phyloP scores from a whole-genome alignment of 2,329 filamentous ascomycete species.

The Paecilomyces fulvus region DNA sequence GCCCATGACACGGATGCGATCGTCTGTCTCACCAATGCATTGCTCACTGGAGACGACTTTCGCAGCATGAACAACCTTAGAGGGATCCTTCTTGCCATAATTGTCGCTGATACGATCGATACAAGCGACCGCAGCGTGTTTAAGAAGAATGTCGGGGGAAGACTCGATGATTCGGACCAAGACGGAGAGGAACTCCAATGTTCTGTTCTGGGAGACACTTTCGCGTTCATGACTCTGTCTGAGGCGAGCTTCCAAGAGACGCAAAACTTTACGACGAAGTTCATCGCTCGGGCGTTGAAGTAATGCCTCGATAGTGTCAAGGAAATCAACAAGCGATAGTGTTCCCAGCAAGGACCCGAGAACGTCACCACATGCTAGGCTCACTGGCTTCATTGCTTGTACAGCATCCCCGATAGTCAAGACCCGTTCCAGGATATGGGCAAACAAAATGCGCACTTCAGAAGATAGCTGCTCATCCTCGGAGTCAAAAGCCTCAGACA shows the following conservation, averaged over 20 bases:
- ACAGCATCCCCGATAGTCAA: constrained; percentile 54
- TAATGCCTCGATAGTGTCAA: constrained; percentile 76
- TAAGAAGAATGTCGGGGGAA: constrained; percentile 64
- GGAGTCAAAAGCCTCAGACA: constrained; percentile 27
- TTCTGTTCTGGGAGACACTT: constrained; percentile 55
- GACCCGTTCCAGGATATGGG: constrained; percentile 57
- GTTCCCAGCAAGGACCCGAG: constrained; percentile 75
- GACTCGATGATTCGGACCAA: constrained; percentile 68
- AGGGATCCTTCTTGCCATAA: constrained; percentile 84
- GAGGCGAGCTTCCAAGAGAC: constrained; percentile 71
- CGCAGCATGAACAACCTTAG: constrained; percentile 66
- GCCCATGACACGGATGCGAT: constrained; percentile 70
- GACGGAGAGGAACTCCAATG: constrained; percentile 71
- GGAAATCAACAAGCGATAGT: constrained; percentile 77
- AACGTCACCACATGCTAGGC: constrained; percentile 51
- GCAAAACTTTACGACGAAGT: constrained; percentile 69
- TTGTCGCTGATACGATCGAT: constrained; percentile 90
- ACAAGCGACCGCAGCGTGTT: constrained; percentile 78
- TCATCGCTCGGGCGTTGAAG: constrained; percentile 67
- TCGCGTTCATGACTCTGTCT: constrained; percentile 64
- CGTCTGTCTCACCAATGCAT: constrained; percentile 67
- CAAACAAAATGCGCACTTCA: constrained; percentile 62
- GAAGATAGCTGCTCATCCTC: constrained; percentile 48
- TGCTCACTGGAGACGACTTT: constrained; percentile 65
- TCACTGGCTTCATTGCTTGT: constrained; percentile 26